phyloP scores from a whole-genome alignment of 1,284 basidiomycete species.

The Moesziomyces parantarcticus region DNA sequence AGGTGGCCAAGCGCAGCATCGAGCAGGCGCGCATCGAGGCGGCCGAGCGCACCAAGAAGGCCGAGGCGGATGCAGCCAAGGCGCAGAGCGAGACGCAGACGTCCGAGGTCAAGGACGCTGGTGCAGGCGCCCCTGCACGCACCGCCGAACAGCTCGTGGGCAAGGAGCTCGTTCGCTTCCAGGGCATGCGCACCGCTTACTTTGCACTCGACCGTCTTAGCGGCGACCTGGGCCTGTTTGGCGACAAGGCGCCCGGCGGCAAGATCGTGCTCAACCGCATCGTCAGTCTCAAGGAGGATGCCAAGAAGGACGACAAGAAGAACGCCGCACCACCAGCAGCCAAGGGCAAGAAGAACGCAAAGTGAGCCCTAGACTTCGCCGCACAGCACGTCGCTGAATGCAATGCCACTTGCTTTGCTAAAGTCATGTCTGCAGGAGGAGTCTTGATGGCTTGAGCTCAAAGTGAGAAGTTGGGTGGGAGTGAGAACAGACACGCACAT shows the following conservation, averaged over 20 bases:
- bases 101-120: slow-evolving; percentile 10
- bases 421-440: background rate
- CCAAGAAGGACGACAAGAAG: slow-evolving; percentile 49
- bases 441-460: background rate
- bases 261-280: slow-evolving; percentile 89
- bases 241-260: slow-evolving; percentile 75
- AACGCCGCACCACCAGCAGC: slow-evolving; percentile 3
- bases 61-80: slow-evolving; percentile 68
- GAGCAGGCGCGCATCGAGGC: slow-evolving; percentile 77
- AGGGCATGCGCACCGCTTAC: slow-evolving; percentile 94
- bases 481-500: no score
- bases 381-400: no score
- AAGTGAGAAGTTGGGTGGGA: no score
- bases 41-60: slow-evolving; percentile 71
- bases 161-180: slow-evolving; percentile 93
- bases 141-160: slow-evolving; percentile 86
- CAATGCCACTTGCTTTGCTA: no score
- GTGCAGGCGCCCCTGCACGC: slow-evolving; percentile 42
- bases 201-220: slow-evolving; percentile 89
- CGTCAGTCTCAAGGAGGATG: slow-evolving; percentile 92
- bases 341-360: slow-evolving; percentile 17
- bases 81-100: slow-evolving; percentile 34
- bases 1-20: slow-evolving; percentile 79
- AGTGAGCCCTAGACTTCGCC: slow-evolving; percentile 3
- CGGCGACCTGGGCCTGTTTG: slow-evolving; percentile 44